Base-by-base conservation (phyloP, 2,329 filamentous ascomycete genomes). In the Plenodomus biglobosus region DNA sequence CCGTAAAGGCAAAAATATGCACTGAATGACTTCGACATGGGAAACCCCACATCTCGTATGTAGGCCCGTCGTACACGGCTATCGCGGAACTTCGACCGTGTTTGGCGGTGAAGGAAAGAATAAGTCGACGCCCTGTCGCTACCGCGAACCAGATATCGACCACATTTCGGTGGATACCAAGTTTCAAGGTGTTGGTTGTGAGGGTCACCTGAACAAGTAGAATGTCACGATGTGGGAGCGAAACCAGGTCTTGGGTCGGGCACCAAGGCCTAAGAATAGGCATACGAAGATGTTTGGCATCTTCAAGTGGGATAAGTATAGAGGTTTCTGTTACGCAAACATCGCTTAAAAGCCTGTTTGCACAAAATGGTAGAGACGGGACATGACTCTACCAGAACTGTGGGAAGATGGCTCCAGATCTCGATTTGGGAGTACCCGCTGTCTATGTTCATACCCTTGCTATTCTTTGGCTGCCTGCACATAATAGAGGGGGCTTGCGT, bases 141-240 rank as follows among this genome's bases (percentile, higher is more conserved):
- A 51, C 46, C 39, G 22, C 20, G 17, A 42, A 38, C 35, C 43
- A 44, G 40, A 40, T 46, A 41, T 42, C 20, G 38, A 45, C 19
- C 19, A 35, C 42, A 15, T 15, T 32, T 22, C 22, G 32, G 22
- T 18, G 30, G 38, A 18, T 16, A 13, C 4, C 18, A 21, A 18
- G 30, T 13, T 30, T 22, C 11, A 36, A 39, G 36, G 24, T 21
- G 36, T 35, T 20, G 20, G 36, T 40, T 24, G 37, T n/a, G 24
- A 45, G 32, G 35, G 43, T 32, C 22, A 35, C 27, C 38, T 36
- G 24, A 47, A 38, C 38, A 7, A 37, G 20, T 40, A 32, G 35
- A 42, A 40, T 21, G 11, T 32, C 13, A 11, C 27, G 11, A 8
- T 32, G 27, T 32, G 27, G 15, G 27, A 32, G 35, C 45, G 36